Conservation (phyloP, 345 rosid genomes). For the Tarenaya hassleriana region DNA sequence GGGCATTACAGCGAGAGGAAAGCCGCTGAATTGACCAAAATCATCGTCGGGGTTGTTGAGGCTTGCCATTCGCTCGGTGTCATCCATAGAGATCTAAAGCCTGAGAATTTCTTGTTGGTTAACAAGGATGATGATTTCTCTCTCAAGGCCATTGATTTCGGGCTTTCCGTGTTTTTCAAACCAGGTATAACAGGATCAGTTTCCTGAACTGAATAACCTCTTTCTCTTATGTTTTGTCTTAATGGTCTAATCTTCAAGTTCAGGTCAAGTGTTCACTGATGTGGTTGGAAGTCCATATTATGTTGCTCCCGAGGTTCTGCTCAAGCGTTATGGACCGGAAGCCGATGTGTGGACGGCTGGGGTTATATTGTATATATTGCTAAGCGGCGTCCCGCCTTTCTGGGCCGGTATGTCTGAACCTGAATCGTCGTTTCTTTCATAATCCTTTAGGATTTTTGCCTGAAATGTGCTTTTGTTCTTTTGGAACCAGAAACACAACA, state of each 20-base stretch:
- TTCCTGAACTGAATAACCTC: neutral
- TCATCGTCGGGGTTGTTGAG: conserved; percentile 93
- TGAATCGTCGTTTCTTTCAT: conserved; percentile 3
- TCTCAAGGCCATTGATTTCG: conserved; percentile 97
- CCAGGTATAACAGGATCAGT: conserved; percentile 51
- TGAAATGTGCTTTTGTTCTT: conserved; percentile 20
- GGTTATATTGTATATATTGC: conserved; percentile 83
- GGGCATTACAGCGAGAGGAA: conserved; percentile 96
- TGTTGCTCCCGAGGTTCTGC: conserved; percentile 97
- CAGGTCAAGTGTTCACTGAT: conserved; percentile 85
- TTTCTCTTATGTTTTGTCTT: conserved; percentile 13
- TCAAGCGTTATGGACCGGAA: conserved; percentile 86
- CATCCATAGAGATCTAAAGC: conserved; percentile 98
- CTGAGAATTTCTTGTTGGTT: conserved; percentile 98
- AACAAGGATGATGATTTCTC: conserved; percentile 98
- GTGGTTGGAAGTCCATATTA: conserved; percentile 99
- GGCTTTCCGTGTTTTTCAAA: conserved; percentile 96
- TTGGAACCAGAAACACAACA: conserved; percentile 73
- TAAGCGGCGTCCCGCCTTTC: conserved; percentile 97
- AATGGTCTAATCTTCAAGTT: conserved; percentile 16
- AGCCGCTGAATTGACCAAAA: conserved; percentile 93
- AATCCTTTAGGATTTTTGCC: conserved; percentile 1
- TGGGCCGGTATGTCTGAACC: conserved; percentile 71
- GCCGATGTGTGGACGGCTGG: conserved; percentile 99
- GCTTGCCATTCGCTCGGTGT: conserved; percentile 95